Evolutionary conservation across 371 early-diverging fungal species (phyloP), one percentile per base, ranked within the genome.

Genomic region (Mucor lusitanicus): DNA sequence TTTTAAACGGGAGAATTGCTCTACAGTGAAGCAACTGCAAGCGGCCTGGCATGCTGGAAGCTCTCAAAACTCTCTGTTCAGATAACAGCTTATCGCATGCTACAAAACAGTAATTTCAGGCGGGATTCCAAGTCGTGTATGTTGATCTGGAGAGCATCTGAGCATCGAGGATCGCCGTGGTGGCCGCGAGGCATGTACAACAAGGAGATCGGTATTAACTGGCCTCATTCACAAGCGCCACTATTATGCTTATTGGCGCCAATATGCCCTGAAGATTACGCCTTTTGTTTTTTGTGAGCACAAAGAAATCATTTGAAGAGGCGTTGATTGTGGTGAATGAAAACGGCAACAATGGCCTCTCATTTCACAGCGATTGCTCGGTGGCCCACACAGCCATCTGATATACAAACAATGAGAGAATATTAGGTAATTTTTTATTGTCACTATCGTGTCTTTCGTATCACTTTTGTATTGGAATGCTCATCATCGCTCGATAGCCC

Each of bases 381-480:
- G 11, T 15, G 11, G 53, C 25, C 53, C 7, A 27, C 53, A 53
- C 27, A 53, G 23, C 53, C 23, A 13, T 27, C 6, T 53, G 13
- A 53, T 27, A 3, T 27, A n/a, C 15, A 27, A 40, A 53, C 27
- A 50, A 50, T 15, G 53, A 5, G 13, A 15, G 40, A 53, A 15
- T 53, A 27, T 27, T 23, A 53, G 27, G 27, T 53, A 6, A 25
- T 40, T 27, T 32, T 62, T 39, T 63, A 37, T 63, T 39, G 40
- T 39, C 25, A 62, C 15, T 62, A 23, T 63, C 50, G 39, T 27
- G 53, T 63, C 55, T 42, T 65, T 65, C 58, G 59, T 50, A 65
- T 39, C 40, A 56, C 27, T 46, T 59, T 37, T n/a, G 35, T n/a
- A 53, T 27, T 53, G n/a, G 61, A 30, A 15, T 57, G 50, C 28